phyloP scores from a whole-genome alignment of 768 basidiomycete species.

The Serpula lacrymans region DNA sequence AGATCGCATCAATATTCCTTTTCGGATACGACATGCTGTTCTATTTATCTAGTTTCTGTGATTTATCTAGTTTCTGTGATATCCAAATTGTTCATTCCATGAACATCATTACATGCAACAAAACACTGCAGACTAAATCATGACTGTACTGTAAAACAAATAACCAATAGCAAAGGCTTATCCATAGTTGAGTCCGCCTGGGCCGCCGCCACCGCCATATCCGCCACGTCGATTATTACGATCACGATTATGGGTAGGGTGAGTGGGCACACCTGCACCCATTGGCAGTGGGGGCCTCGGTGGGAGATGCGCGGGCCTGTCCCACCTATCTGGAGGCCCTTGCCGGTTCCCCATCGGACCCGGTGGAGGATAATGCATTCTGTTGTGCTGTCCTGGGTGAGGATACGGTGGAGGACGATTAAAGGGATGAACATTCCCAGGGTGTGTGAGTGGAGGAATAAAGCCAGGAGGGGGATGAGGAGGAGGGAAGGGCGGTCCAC shows the following conservation, averaged over 20 bases:
- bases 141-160: too few relatives aligned
- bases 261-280: constrained; percentile 22
- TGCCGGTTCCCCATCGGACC: constrained; percentile 1
- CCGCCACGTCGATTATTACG: constrained; percentile 5
- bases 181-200: too few relatives aligned
- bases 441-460: constrained; percentile 28
- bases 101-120: too few relatives aligned
- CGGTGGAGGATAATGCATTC: constrained; percentile 6
- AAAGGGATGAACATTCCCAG: constrained; percentile 3
- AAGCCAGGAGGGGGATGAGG: constrained; percentile 15
- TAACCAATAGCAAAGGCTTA: too few relatives aligned
- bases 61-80: too few relatives aligned
- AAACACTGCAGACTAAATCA: too few relatives aligned
- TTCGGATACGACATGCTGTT: too few relatives aligned
- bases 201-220: constrained; percentile 6
- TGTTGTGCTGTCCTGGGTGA: constrained; percentile 7
- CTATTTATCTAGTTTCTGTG: too few relatives aligned
- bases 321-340: background rate
- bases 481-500: constrained; percentile 23
- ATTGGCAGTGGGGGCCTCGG: constrained; percentile 19
- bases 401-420: background rate
- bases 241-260: constrained; percentile 3
- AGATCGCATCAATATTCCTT: too few relatives aligned
- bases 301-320: constrained; percentile 12
- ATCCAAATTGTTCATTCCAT: too few relatives aligned